A percentile compares a stretch with the other conserved stretches of the same genome.
These are phyloP conservation scores for Xylariomycetidae sp. DNA, from an alignment of 2,329 filamentous ascomycete genomes.

Conservation along the genomic window DNA sequence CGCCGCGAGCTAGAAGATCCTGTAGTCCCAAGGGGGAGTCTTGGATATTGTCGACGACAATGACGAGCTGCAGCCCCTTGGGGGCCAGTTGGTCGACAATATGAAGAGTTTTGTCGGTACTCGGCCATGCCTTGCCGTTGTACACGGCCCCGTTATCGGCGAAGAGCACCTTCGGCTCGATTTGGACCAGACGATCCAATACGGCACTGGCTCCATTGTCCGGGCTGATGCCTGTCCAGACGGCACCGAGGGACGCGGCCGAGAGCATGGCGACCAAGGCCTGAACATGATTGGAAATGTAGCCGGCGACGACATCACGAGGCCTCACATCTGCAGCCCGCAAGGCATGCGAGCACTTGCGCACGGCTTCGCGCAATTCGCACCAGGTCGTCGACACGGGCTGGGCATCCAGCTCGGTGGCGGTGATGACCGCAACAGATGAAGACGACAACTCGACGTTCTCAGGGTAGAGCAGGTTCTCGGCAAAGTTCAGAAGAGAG, in stretches of 20 bases:
- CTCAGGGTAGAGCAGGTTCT: conserved; percentile 83
- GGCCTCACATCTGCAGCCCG: conserved; percentile 55
- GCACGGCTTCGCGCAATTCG: conserved; percentile 71
- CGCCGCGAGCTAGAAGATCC: conserved; percentile 32
- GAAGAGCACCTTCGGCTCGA: conserved; percentile 76
- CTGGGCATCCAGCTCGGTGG: conserved; percentile 65
- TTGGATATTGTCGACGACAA: conserved; percentile 66
- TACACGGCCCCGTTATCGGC: conserved; percentile 85
- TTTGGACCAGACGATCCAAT: conserved; percentile 78
- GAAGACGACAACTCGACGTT: conserved; percentile 49
- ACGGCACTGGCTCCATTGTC: conserved; percentile 91
- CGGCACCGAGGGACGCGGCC: conserved; percentile 72
- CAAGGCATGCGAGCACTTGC: conserved; percentile 65
- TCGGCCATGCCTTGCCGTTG: conserved; percentile 85
- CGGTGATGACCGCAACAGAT: conserved; percentile 67
- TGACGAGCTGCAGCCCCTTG: conserved; percentile 59
- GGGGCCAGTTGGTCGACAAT: conserved; percentile 59
- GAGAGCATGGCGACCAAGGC: conserved; percentile 85
- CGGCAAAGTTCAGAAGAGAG: conserved; percentile 81
- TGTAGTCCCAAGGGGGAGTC: conserved; percentile 35
- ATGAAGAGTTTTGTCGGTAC: conserved; percentile 70
- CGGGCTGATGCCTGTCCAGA: conserved; percentile 91
- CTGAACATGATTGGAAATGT: conserved; percentile 84
- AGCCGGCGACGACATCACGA: conserved; percentile 58
- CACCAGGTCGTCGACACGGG: conserved; percentile 61